Base-by-base conservation (phyloP, 164 flowering plant species). In the Tetracentron sinense region DNA sequence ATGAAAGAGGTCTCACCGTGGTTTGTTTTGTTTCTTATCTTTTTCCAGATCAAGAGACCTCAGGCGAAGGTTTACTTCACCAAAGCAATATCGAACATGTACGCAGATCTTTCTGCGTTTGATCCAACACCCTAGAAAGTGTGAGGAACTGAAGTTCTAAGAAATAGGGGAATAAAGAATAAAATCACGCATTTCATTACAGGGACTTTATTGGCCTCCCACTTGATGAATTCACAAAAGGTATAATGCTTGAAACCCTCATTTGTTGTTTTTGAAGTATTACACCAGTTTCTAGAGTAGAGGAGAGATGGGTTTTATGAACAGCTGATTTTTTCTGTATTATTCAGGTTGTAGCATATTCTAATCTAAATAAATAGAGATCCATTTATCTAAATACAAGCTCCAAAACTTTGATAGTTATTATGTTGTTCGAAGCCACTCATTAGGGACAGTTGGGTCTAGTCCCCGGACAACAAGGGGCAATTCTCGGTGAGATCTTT, bases 21-120 rank as follows among this genome's bases (percentile, higher is more conserved):
- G 7, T 28, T 19, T 63, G 17, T 25, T 3, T 16, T 27, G n/a
- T 20, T 52, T 68, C 6, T 53, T 53, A 4, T 60, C 15, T 21
- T 51, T 11, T 49, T 52, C 14, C 87, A 90, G 98, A 56, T 93
- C 26, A 93, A 93, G 77, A 87, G 98, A 72, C 96, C 96, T 46
- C 98, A 90, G 72, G 94, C 94, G 4, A 93, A 87, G 78, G 88
- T 77, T 31, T 89, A 87, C 74, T 93, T 85, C 53, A 85, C 86
- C 4, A 75, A 83, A 66, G 94, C 75, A 54, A 90, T 93, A 67
- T 61, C 88, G 0, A 72, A 80, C 22, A 89, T 93, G 98, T 89
- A 93, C 56, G 82, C 82, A 0, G 84, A 84, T 74, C 83, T 93
- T 26, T 61, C 84, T 11, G 59, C 69, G 7, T 74, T 83, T 6